A percentile compares a stretch with the other conserved stretches of the same genome.
Conservation (phyloP, 345 rosid species). For the Sisymbrium irio region DNA sequence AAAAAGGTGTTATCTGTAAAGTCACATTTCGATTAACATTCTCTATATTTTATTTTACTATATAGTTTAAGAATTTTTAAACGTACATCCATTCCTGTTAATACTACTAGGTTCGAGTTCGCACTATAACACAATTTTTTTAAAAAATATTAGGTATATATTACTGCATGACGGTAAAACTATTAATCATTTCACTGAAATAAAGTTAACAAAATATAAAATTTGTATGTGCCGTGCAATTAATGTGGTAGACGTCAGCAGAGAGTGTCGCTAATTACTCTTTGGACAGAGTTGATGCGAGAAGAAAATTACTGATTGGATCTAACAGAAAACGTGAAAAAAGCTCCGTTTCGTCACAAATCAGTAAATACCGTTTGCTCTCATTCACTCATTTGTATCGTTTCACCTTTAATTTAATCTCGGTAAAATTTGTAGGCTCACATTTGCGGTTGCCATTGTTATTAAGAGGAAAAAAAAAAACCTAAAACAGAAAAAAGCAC, state of each 20-base stretch:
- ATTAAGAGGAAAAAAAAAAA: not conserved
- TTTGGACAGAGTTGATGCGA: not conserved
- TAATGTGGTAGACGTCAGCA: not conserved
- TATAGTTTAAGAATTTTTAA: too few relatives aligned
- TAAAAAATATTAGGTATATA: too few relatives aligned
- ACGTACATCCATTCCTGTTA: too few relatives aligned
- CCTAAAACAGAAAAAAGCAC: conserved; percentile 10
- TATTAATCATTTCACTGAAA: too few relatives aligned
- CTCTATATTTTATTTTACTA: too few relatives aligned
- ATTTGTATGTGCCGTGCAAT: not conserved
- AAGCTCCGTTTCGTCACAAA: not conserved
- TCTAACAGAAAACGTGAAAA: not conserved
- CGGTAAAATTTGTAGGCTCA: not conserved
- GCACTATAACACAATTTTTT: too few relatives aligned
- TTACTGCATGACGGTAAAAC: too few relatives aligned
- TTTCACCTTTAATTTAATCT: not conserved
- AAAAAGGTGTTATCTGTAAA: too few relatives aligned
- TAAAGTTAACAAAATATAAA: not conserved
- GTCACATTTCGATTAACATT: too few relatives aligned
- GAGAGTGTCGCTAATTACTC: not conserved
- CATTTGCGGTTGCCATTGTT: not conserved
- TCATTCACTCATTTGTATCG: not conserved
- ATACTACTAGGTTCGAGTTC: too few relatives aligned
- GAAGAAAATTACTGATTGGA: not conserved
- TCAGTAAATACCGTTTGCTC: not conserved